Conservation (phyloP, 139 green algal species). For the Spirogloea muscicola region DNA sequence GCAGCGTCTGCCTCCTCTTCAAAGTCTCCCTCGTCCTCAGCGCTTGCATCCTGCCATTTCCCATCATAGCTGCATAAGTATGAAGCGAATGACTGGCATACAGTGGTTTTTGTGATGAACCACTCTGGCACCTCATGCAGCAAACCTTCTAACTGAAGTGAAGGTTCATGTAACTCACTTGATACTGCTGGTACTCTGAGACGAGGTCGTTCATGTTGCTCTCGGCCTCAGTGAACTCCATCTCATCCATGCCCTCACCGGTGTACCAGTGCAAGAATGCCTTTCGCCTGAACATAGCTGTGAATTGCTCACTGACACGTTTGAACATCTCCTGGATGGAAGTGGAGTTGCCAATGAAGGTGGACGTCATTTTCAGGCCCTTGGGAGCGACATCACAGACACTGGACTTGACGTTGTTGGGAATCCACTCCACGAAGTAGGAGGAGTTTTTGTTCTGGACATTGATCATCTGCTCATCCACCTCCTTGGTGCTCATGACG, state of each 20-base stretch:
- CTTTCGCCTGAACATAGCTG: conserved; percentile 98
- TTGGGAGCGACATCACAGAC: conserved; percentile 96
- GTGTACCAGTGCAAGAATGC: conserved; percentile 99
- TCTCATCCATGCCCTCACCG: conserved; percentile 99
- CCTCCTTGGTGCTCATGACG: conserved; percentile 96
- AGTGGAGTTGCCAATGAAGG: conserved; percentile 94
- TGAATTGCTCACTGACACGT: conserved; percentile 95
- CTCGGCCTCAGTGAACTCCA: conserved; percentile 99
- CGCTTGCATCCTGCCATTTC: too few species aligned
- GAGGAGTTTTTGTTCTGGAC: conserved; percentile 99
- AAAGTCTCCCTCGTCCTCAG: too few species aligned
- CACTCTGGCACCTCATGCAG: too few species aligned
- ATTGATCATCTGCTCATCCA: conserved; percentile 99
- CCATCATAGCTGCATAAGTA: too few species aligned
- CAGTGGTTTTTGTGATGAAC: too few species aligned
- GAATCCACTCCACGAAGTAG: conserved; percentile 99
- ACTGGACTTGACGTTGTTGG: conserved; percentile 97
- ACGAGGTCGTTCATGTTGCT: conserved; percentile 98
- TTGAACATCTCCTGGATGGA: conserved; percentile 86
- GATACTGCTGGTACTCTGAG: conserved; percentile 98
- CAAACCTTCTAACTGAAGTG: too few species aligned
- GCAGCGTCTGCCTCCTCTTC: too few species aligned
- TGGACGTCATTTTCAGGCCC: conserved; percentile 95
- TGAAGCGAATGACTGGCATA: too few species aligned
- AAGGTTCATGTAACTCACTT: too few species aligned